Conservation (phyloP, 495 filamentous ascomycete genomes). For the Xylaria sp. region DNA sequence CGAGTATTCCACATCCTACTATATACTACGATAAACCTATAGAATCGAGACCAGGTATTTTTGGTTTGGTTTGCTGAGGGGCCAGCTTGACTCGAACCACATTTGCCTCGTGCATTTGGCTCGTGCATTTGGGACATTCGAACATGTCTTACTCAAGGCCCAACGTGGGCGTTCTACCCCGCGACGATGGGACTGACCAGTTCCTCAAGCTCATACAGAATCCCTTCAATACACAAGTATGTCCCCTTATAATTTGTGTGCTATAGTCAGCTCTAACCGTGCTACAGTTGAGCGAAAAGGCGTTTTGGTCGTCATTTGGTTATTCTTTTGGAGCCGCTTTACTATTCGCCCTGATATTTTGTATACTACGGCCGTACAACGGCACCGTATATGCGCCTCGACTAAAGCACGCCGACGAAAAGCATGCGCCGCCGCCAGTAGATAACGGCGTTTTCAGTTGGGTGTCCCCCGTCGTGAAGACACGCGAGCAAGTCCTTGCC, state of each 20-base stretch:
- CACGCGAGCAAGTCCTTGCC: conserved; percentile 70
- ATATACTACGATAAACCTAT: background rate
- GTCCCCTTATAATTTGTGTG: background rate
- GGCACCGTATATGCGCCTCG: conserved; percentile 81
- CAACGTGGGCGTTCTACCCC: conserved; percentile 4
- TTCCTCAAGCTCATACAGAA: conserved; percentile 52
- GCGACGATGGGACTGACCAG: conserved; percentile 27
- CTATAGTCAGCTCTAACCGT: background rate
- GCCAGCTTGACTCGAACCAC: background rate
- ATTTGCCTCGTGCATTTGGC: background rate
- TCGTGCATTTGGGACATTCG: background rate
- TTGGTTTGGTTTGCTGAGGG: background rate
- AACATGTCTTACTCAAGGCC: conserved; percentile 14
- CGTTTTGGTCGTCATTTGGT: conserved; percentile 73
- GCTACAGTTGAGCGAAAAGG: conserved; percentile 48
- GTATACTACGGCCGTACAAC: conserved; percentile 77
- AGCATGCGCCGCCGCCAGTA: conserved; percentile 76
- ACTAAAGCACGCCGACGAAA: conserved; percentile 75
- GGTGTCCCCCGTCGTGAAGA: conserved; percentile 70
- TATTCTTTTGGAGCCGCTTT: conserved; percentile 63
- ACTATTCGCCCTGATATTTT: conserved; percentile 72
- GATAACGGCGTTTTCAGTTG: conserved; percentile 77
- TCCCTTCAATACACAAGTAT: conserved; percentile 51
- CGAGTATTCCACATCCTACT: background rate
- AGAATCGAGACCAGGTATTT: background rate